A percentile compares a stretch with the other conserved stretches of the same genome.
phyloP scores from a whole-genome alignment of 257 asterid species.

The Linderniella brevidens region DNA sequence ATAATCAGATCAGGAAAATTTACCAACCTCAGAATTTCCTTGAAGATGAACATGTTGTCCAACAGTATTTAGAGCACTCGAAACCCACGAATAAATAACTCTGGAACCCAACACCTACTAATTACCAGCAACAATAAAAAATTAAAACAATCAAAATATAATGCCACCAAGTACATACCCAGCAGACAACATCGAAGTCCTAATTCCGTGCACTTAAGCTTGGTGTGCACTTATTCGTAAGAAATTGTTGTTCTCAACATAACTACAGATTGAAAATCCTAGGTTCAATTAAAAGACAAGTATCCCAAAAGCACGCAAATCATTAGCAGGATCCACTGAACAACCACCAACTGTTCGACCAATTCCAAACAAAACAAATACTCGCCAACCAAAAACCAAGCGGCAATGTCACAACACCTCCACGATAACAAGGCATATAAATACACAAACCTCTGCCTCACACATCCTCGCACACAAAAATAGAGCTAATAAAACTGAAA shows the following conservation, averaged over 20 bases:
- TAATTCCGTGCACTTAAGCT: no score
- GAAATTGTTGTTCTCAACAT: no score
- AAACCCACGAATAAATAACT: slow-evolving; percentile 66
- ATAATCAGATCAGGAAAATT: slow-evolving; percentile 11
- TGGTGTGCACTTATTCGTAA: no score
- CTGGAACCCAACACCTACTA: slow-evolving; percentile 79
- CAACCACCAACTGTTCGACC: not conserved
- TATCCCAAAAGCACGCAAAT: no score
- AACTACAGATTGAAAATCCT: no score
- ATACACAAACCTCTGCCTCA: no score
- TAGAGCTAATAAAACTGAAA: no score
- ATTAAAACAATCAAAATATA: slow-evolving; percentile 13
- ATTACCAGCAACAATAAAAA: slow-evolving; percentile 29
- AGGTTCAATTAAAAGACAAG: no score
- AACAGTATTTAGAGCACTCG: slow-evolving; percentile 39
- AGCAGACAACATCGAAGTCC: not conserved
- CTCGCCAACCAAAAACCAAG: not conserved
- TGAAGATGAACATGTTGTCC: slow-evolving; percentile 40
- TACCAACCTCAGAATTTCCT: slow-evolving; percentile 40
- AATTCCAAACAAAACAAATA: no score
- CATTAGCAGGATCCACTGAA: no score
- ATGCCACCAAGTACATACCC: not conserved
- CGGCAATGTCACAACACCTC: not conserved
- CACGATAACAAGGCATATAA: not conserved
- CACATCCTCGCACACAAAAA: not conserved